Base-by-base conservation (phyloP, 441 rosid genomes). In the Macaranga tanarius region DNA sequence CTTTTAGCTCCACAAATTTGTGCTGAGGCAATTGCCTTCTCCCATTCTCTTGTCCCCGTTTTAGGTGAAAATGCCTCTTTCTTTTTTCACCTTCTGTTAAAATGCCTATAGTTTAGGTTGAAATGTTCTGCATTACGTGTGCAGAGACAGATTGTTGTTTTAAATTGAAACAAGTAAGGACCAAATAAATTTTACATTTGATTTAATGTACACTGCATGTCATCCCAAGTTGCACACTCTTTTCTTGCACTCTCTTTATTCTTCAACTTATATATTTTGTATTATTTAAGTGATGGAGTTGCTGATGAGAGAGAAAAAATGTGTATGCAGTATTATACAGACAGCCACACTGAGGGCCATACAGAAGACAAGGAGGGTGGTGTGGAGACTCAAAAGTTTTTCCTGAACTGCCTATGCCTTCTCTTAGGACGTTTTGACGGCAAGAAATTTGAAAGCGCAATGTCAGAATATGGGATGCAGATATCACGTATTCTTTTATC, bases 321-420 rank as follows among this genome's bases (percentile, higher is more conserved):
- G 25, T 12, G 10, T 26, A 25, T 83, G 88, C 92, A 90, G 97
- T 85, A 82, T 79, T 86, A 85, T 78, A 82, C 89, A 58, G 89
- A 89, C 63, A 86, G 79, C 76, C 72, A 79, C 72, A 58, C 82
- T 64, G 85, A 88, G 81, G 88, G 77, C 76, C 55, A 77, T 70
- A 62, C 71, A 65, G 86, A 79, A 71, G 77, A 79, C 69, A 83
- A 82, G 77, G 85, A 75, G 69, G 83, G 82, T 80, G 80, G 90
- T 75, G 64, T 84, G 52, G 94, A 87, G 84, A 92, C 93, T 72
- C 86, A 81, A 66, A 91, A 86, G 72, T 92, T 95, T 85, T 95
- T 95, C 83, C 75, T 92, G 54, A 89, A 83, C 78, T 91, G 96
- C 80, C 76, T 95, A 75, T 95, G 99, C 86, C 99, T 95, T 75